Evolutionary conservation across 208 protist species (phyloP), one percentile per base, ranked within the genome.

Genomic region (Leptomonas pyrrhocoris): DNA sequence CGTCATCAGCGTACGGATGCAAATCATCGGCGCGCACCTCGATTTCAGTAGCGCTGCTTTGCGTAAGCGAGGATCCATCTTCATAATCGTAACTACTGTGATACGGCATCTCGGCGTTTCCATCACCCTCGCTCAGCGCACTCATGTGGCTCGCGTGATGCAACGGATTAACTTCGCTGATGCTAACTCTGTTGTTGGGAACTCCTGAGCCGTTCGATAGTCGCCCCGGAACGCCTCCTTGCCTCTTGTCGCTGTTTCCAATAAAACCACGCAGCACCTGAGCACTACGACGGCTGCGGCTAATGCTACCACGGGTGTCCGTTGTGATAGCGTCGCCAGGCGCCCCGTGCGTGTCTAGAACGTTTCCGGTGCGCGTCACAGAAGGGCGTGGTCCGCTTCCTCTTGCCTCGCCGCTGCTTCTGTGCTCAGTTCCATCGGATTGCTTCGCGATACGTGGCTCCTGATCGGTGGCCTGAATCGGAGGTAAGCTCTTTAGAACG

Each of bases 221-320:
- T n/a, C 31, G 31, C 13, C 19, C n/a, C 8, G 54, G 45, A 3
- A 19, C 42, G 16, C 45, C 36, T 0, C 23, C 45, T 13, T 19
- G 5, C 19, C 19, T 28, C 40, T 42, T 62, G 0, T 68, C 61
- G 30, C 36, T 42, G 13, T 16, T 27, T 0, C 61, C 53, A 7
- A 75, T 34, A 58, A 75, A 51, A 18, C 49, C 69, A 1, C 61
- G 54, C 61, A 75, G 25, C 25, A 68, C 46, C 30, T 43, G 60
- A 7, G 61, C 45, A 23, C 60, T 63, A 13, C 31, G 60, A 15
- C 59, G 61, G 16, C 61, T 51, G 18, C 55, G 61, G 50, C 60
- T 64, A 30, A 53, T 21, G 36, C 50, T 61, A 6, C 67, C 68
- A 9, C 59, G 68, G 8, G 68, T 74, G 15, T 74, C 59, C 15